Conservation (phyloP, 1,139 yeast species). For the Suhomyces chickasaworum region DNA sequence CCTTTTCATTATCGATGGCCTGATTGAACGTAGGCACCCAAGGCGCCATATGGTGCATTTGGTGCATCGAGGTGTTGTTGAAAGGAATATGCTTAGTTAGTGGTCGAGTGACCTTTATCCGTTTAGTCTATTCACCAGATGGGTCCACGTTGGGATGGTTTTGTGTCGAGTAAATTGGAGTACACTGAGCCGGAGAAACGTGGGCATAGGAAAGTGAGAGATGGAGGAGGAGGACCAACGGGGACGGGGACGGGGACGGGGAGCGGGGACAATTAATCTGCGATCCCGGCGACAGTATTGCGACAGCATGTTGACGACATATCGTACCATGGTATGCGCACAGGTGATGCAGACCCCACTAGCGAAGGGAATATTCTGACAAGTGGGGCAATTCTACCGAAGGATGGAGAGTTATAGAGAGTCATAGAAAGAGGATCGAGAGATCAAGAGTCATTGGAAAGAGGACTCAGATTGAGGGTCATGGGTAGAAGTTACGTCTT, state of each 20-base stretch:
- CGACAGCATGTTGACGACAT: not conserved
- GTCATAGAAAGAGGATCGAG: no score
- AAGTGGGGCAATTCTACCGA: not conserved
- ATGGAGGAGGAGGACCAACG: not conserved
- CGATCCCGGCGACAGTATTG: not conserved
- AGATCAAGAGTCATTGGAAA: no score
- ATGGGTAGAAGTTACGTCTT: no score
- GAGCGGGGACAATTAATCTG: not conserved
- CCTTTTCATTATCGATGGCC: constrained; percentile 49
- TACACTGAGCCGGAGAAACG: constrained; percentile 4
- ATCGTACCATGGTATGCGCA: not conserved
- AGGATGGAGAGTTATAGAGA: no score
- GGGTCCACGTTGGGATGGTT: constrained; percentile 14
- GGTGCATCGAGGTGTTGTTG: constrained; percentile 19
- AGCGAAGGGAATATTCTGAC: not conserved
- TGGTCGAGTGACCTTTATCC: constrained; percentile 13
- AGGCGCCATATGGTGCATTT: constrained; percentile 61
- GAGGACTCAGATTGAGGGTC: not conserved
- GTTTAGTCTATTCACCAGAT: constrained; percentile 4
- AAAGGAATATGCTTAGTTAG: not conserved
- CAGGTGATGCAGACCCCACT: not conserved
- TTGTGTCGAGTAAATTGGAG: constrained; percentile 7
- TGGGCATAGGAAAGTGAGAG: constrained; percentile 1
- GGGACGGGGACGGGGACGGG: not conserved
- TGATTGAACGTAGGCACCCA: constrained; percentile 66